Percentiles rank a stretch among this genome's conserved stretches.
These are phyloP conservation scores for Parmelia sp. DNA, from an alignment of 495 filamentous ascomycete species.

Conservation along the genomic window DNA sequence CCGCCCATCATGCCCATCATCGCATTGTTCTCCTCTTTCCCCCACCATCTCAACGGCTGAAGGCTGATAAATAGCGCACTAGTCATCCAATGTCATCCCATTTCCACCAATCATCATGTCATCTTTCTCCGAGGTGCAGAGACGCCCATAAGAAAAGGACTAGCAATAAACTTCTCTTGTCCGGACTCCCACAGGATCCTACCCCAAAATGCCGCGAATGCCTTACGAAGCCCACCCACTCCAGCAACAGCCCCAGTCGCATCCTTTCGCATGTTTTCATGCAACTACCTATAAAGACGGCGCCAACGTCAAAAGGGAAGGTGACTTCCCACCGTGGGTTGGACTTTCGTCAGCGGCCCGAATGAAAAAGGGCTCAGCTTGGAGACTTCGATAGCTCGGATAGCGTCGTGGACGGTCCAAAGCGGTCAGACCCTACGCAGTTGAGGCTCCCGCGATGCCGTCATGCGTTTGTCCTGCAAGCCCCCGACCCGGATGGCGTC, in stretches of 20 bases:
- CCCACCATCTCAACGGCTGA: constrained; percentile 6
- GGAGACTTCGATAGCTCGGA: neutral
- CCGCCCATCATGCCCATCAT: no score
- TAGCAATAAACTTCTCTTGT: neutral
- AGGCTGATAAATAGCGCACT: neutral
- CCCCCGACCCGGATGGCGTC: constrained; percentile 12
- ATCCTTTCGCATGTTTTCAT: neutral
- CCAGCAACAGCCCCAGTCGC: constrained; percentile 7
- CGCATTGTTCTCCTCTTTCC: neutral
- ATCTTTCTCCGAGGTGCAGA: neutral
- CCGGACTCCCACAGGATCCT: neutral
- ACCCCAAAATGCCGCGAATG: neutral
- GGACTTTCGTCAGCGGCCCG: constrained; percentile 1
- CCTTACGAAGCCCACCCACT: neutral
- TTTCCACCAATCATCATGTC: no score
- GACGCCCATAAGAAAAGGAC: neutral
- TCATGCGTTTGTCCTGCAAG: constrained; percentile 10
- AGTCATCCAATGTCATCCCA: neutral
- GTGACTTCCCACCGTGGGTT: neutral
- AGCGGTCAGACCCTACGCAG: constrained; percentile 1
- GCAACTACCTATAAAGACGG: neutral
- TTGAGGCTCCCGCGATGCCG: neutral
- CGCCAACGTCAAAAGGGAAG: neutral
- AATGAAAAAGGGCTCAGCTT: neutral
- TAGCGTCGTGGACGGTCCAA: neutral